Base-by-base conservation (phyloP, 192 early-diverging fungal genomes). In the Coemansia aciculifera region DNA sequence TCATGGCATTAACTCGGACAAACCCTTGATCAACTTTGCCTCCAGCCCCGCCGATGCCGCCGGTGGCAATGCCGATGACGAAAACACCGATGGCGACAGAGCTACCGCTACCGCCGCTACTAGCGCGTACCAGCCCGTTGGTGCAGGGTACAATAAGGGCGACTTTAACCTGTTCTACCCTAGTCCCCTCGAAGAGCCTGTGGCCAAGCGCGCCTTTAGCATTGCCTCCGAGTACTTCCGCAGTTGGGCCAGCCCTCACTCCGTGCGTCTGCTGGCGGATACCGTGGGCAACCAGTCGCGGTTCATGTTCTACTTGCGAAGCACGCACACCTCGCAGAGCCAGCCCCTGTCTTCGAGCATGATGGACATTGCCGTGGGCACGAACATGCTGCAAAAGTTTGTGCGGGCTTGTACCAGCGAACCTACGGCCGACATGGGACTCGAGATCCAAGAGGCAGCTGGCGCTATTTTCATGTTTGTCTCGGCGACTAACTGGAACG, bases 401-500 rank as follows among this genome's bases (percentile, higher is more conserved):
- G 81, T 84, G 39, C 79, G 79, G 17, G 87, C 87, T 34, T 82
- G 90, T 31, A 80, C 90, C 42, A 71, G 78, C 61, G 72, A 71
- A 62, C 77, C 84, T 29, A 72, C 69, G 1, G 65, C 74, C 5
- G 78, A 81, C 44, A 40, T 80, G 70, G 17, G 54, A 6, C 48
- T 76, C 44, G 93, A 93, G 66, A 91, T 93, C 62, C 92, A 90
- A 63, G 92, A 91, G 64, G 89, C 90, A 4, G 94, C 96, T 3
- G 92, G 92, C 24, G 73, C 90, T 5, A 87, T 97, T 32, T 84
- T 95, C 38, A 92, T 90, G 77, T 97, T 91, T 75, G 83, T 96
- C 19, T 92, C 92, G 52, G 92, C 94, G 21, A 87, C 91, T 24
- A 98, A 97, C 83, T 98, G 95, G 95, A 77, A 79, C 56, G 85